A percentile compares a stretch with the other conserved stretches of the same genome.
phyloP scores from a whole-genome alignment of 2,329 filamentous ascomycete species.

The Pseudopithomyces maydicus region DNA sequence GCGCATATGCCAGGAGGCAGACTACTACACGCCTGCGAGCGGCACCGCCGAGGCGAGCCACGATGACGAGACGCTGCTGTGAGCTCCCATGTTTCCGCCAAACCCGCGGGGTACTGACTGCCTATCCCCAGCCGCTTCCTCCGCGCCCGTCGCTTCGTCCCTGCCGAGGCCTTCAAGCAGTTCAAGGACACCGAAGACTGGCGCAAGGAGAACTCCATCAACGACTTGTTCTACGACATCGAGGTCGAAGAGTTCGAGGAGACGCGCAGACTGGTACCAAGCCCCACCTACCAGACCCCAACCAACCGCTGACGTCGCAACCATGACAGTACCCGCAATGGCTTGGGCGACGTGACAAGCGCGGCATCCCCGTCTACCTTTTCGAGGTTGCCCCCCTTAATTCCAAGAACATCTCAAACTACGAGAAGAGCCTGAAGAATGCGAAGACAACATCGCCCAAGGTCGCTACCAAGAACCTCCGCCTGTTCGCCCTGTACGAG shows the following conservation, averaged over 20 bases:
- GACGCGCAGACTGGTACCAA: slow-evolving; percentile 71
- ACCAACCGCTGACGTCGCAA: slow-evolving; percentile 21
- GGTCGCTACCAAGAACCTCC: slow-evolving; percentile 75
- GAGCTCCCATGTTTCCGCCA: slow-evolving; percentile 38
- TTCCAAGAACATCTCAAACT: slow-evolving; percentile 77
- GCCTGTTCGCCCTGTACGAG: slow-evolving; percentile 91
- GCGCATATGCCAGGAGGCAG: slow-evolving; percentile 65
- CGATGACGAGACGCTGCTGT: slow-evolving; percentile 76
- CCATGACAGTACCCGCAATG: slow-evolving; percentile 81
- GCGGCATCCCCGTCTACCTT: slow-evolving; percentile 90
- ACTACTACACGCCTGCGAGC: slow-evolving; percentile 61
- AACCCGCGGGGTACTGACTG: slow-evolving; percentile 29
- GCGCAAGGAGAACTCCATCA: slow-evolving; percentile 78
- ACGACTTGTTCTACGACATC: slow-evolving; percentile 83
- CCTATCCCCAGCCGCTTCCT: slow-evolving; percentile 72
- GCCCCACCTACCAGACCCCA: background rate
- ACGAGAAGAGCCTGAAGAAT: slow-evolving; percentile 68
- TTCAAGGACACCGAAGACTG: slow-evolving; percentile 90
- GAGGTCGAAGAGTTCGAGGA: slow-evolving; percentile 84
- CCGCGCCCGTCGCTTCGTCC: slow-evolving; percentile 80
- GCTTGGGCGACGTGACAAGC: slow-evolving; percentile 86
- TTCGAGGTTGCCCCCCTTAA: slow-evolving; percentile 86
- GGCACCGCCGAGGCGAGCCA: slow-evolving; percentile 59
- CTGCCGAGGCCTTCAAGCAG: slow-evolving; percentile 78
- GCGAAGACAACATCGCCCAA: slow-evolving; percentile 66